Conservation (phyloP, 192 early-diverging fungal genomes). For the Linnemannia exigua region DNA sequence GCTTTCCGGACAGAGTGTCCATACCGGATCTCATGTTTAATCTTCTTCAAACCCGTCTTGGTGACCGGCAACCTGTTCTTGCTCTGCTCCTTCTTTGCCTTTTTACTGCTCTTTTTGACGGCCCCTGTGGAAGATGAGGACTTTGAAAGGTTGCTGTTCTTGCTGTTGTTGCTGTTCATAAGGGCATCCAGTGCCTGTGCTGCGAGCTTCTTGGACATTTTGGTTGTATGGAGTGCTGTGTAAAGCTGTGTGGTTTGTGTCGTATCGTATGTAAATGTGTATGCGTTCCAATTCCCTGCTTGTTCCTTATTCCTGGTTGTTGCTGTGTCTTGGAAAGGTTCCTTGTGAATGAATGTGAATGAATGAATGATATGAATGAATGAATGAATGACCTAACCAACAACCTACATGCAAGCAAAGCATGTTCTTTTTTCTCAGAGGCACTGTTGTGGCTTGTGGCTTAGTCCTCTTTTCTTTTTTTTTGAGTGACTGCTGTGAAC, state of each 20-base stretch:
- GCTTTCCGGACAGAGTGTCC: conserved; percentile 53
- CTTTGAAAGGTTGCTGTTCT: conserved; percentile 4
- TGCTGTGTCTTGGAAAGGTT: no score
- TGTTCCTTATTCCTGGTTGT: no score
- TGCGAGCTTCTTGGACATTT: conserved; percentile 56
- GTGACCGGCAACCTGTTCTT: conserved; percentile 49
- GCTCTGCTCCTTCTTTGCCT: conserved; percentile 12
- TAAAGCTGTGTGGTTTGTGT: background rate
- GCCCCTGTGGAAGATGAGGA: background rate
- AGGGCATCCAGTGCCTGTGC: conserved; percentile 47
- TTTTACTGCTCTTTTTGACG: conserved; percentile 3
- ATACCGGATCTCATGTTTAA: conserved; percentile 61
- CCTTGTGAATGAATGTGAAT: no score
- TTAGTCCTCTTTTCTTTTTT: background rate
- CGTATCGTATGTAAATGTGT: no score
- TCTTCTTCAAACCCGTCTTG: conserved; percentile 60
- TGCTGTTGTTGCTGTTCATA: conserved; percentile 13
- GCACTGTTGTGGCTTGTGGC: background rate
- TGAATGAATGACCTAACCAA: background rate
- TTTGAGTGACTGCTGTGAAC: background rate
- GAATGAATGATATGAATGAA: no score
- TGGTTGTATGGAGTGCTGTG: background rate
- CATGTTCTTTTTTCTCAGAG: background rate
- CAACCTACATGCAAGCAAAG: background rate
- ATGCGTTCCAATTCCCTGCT: background rate